phyloP scores from a whole-genome alignment of 768 basidiomycete genomes.

The Leucosporidium creatinivorum region DNA sequence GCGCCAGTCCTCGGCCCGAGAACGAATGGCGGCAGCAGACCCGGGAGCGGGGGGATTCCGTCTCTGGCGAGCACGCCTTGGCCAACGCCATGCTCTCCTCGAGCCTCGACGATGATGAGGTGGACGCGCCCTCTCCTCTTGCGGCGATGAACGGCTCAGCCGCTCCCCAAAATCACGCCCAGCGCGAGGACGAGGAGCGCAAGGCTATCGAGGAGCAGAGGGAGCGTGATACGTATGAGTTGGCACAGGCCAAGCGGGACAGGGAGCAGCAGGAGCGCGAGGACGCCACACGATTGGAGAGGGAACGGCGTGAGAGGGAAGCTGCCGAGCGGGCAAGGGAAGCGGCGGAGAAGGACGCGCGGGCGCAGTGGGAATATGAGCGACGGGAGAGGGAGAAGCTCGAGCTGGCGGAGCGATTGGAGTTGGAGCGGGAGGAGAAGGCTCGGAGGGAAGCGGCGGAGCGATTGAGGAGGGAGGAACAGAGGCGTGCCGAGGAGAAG shows the following conservation, averaged over 20 bases:
- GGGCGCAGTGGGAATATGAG: conserved; percentile 6
- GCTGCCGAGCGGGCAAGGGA: conserved; percentile 19
- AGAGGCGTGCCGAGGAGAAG: not conserved
- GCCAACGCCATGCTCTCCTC: too few species aligned
- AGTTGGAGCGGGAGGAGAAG: not conserved
- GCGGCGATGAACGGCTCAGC: too few species aligned
- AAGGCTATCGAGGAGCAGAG: too few species aligned
- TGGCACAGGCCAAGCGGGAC: conserved; percentile 21
- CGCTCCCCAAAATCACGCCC: too few species aligned
- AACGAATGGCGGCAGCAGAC: too few species aligned
- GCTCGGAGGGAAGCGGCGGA: not conserved
- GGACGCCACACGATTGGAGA: conserved; percentile 17
- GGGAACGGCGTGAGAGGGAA: conserved; percentile 23
- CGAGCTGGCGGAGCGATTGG: not conserved
- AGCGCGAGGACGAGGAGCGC: too few species aligned
- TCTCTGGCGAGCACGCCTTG: too few species aligned
- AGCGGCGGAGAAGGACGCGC: conserved; percentile 21
- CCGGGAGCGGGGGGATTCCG: too few species aligned
- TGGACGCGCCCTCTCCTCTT: too few species aligned
- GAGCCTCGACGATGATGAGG: too few species aligned
- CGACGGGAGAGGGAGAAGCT: conserved; percentile 10
- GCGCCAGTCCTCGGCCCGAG: too few species aligned
- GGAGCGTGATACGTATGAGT: conserved; percentile 21
- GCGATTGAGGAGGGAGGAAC: not conserved
- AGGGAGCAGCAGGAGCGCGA: conserved; percentile 36